Evolutionary conservation across 192 early-diverging fungal species (phyloP).

Genomic region (Dissophora globulifera): DNA sequence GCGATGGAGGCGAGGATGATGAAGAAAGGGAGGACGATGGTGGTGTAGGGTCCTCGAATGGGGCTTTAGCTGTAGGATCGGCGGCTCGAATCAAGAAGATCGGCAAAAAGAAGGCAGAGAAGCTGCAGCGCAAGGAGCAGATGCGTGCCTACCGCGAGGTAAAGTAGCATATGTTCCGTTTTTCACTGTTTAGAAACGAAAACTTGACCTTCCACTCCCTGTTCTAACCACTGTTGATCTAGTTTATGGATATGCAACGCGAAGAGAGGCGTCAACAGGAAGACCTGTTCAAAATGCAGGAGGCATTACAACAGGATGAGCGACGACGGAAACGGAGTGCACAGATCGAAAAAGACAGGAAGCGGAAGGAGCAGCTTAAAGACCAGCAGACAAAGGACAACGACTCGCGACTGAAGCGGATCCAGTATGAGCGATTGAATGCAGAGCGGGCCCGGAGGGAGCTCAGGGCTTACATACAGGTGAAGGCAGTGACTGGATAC

Average conservation of each 20-base stretch:
- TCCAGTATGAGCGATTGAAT: conserved; percentile 15
- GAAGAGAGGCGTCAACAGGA: conserved; percentile 52
- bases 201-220: not conserved
- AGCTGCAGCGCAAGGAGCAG: conserved; percentile 51
- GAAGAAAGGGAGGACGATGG: conserved; percentile 27
- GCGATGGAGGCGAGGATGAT: conserved; percentile 7
- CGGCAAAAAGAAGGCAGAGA: conserved; percentile 55
- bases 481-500: not conserved
- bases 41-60: conserved; percentile 31
- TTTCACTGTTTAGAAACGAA: not conserved
- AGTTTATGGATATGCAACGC: conserved; percentile 49
- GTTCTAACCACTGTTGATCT: not conserved
- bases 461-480: conserved; percentile 48
- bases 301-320: conserved; percentile 30
- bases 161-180: not conserved
- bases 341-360: conserved; percentile 43
- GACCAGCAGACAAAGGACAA: conserved; percentile 35
- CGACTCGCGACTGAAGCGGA: conserved; percentile 7
- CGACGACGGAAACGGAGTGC: conserved; percentile 29
- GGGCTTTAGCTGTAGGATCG: not conserved
- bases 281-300: conserved; percentile 40
- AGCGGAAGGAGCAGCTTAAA: conserved; percentile 36
- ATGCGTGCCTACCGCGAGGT: conserved; percentile 54
- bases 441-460: conserved; percentile 28
- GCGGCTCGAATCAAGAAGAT: conserved; percentile 30